These are phyloP conservation scores for Eutypa lata DNA, from an alignment of 2,329 filamentous ascomycete species.

Conservation along the genomic window DNA sequence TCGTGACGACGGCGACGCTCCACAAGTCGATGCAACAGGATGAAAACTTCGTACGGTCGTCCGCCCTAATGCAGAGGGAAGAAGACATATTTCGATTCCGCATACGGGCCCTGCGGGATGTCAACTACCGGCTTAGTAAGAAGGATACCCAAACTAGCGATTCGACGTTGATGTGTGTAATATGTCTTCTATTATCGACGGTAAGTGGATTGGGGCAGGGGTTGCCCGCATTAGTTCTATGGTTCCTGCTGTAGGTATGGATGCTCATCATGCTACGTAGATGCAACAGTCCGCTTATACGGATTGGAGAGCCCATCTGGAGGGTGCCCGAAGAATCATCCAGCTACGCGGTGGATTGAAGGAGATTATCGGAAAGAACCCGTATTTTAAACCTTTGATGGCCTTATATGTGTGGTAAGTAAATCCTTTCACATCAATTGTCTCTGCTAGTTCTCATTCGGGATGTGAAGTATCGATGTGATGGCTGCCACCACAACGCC, in stretches of 20 bases:
- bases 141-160: conserved; percentile 11
- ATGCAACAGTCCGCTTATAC: conserved; percentile 13
- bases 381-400: conserved; percentile 11
- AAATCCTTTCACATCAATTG: neutral
- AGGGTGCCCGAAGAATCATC: conserved; percentile 12
- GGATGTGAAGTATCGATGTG: conserved; percentile 10
- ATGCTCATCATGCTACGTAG: conserved; percentile 2
- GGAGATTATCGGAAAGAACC: conserved; percentile 6
- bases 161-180: conserved; percentile 15
- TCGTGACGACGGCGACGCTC: conserved; percentile 9
- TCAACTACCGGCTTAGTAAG: conserved; percentile 10
- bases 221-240: neutral
- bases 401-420: conserved; percentile 11
- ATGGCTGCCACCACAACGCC: conserved; percentile 11
- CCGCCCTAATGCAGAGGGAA: conserved; percentile 4
- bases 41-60: conserved; percentile 1
- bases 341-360: conserved; percentile 10
- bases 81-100: conserved; percentile 10
- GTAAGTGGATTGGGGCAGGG: conserved; percentile 2
- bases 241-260: too few species aligned
- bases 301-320: conserved; percentile 14
- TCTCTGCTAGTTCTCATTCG: neutral
- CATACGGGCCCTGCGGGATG: conserved; percentile 9
- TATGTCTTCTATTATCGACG: conserved; percentile 13
- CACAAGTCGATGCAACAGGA: conserved; percentile 11